Evolutionary conservation across 768 basidiomycete genomes (phyloP), one percentile per base, ranked within the genome.

Genomic region (Cystobasidiopsis lactophilus): DNA sequence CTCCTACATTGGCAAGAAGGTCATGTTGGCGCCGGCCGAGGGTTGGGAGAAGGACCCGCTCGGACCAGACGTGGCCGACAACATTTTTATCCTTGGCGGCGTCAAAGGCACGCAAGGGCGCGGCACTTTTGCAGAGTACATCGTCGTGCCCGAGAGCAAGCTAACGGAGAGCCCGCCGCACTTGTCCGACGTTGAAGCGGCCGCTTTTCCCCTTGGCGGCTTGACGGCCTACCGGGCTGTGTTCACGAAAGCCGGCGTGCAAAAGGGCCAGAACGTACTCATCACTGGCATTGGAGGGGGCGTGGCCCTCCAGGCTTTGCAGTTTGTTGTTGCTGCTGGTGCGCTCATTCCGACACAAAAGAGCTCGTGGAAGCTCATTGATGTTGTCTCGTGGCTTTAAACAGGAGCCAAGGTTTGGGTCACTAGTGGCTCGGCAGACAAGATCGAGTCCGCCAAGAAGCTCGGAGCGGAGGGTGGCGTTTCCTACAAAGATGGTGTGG

Each of bases 211-310:
- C 0, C 60, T 82, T 2, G 82, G 71, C 0, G 82, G 77, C 2
- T 64, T 85, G 19, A 88, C 85, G 16, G 81, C 85, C 2, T 88
- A 82, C 79, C 76, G 84, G 62, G 80, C 79, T 1, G 69, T 73
- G 2, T 67, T 77, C 18, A 71, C 83, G 23, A 77, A 84, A 57
- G 83, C 75, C 0, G 64, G 70, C 3, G 77, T 84, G 14, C 55
- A 73, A 49, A 60, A 67, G 14, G 81, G 77, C 5, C 75, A 85
- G 33, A 79, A 78, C 50, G 71, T 88, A 38, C 74, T 86, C 41
- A 78, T 88, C 54, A 64, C 63, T n/a, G 63, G 63, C 14, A 47
- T 47, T 40, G 82, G 83, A 23, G 84, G 84, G 19, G 84, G 85
- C 13, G 85, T 88, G 37, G 85, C 85, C 0, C 70, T 86, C 27